Evolutionary conservation across 1,284 basidiomycete species (phyloP), one percentile per base, ranked within the genome.

Genomic region (Coniferiporia sulphurascens): DNA sequence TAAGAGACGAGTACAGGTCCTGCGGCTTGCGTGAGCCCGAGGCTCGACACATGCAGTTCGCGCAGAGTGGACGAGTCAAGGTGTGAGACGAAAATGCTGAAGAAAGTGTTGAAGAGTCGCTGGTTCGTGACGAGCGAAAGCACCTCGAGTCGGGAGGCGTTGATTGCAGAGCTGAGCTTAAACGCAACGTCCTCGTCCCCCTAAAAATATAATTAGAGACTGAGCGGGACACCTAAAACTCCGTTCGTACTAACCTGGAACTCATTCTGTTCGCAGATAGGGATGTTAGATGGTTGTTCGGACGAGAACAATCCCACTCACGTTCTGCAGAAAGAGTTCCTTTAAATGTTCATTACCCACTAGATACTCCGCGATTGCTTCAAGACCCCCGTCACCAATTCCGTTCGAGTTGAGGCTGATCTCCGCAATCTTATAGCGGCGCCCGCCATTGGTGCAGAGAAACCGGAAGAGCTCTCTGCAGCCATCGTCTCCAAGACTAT

Each of bases 401-500:
- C 66, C 63, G 65, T 83, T 85, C 9, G 75, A 72, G 59, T 83
- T 85, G 58, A 89, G 68, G 64, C 73, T 77, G 48, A 89, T 83
- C 62, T 85, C 80, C 1, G 71, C 66, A 59, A 89, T 74, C 54
- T 69, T 71, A 66, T 84, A 75, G 57, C 71, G 74, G 52, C 72
- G 71, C 7, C 82, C 84, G 19, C 72, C 64, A 13, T 71, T 63
- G 4, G 84, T 83, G 36, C 72, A 70, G 7, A 89, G 75, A 65
- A 80, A 87, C 34, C 72, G 70, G 66, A 87, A 86, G 6, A 89
- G 69, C 8, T 73, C 70, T 32, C 74, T 72, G 63, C 80, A 76
- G n/a, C 86, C 87, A 15, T 80, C 78, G 65, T 86, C 81, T 2
- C 79, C 78, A 2, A 89, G 77, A 12, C 74, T 63, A 64, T 86